Conservation (phyloP, 177 flowering plant genomes). For the Vitis hybrid region DNA sequence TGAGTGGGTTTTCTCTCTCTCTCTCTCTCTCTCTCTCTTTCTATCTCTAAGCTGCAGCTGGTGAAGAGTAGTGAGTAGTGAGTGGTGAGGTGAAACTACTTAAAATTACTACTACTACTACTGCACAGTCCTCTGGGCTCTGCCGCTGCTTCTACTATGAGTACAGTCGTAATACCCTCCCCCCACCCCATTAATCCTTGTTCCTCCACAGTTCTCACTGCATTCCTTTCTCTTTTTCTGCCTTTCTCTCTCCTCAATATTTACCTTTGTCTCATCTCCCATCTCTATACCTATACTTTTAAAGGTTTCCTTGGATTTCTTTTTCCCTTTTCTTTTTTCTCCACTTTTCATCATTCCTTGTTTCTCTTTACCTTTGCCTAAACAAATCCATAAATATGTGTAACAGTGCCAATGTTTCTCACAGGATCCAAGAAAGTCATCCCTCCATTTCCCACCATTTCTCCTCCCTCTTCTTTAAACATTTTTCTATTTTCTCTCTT, state of each 20-base stretch:
- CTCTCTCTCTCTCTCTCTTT: too few relatives aligned
- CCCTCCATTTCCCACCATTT: slow-evolving; percentile 42
- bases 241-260: slow-evolving; percentile 1
- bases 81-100: too few relatives aligned
- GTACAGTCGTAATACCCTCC: too few relatives aligned
- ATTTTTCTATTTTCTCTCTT: background rate
- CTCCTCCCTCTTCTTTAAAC: background rate
- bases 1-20: slow-evolving; percentile 26
- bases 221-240: background rate
- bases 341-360: slow-evolving; percentile 59
- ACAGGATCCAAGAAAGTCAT: slow-evolving; percentile 68
- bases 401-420: slow-evolving; percentile 25
- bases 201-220: background rate
- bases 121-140: too few relatives aligned
- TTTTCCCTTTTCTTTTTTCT: slow-evolving; percentile 27
- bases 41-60: background rate
- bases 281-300: slow-evolving; percentile 16
- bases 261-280: slow-evolving; percentile 24
- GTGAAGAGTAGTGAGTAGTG: too few relatives aligned
- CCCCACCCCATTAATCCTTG: too few relatives aligned
- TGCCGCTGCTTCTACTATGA: too few relatives aligned
- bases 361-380: slow-evolving; percentile 44
- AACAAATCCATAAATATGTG: slow-evolving; percentile 22
- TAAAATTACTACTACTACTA: too few relatives aligned
- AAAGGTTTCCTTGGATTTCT: slow-evolving; percentile 20